Percentiles rank a stretch among this genome's conserved stretches.
Conservation (phyloP, 257 asterid species). For the Capsicum chinense region DNA sequence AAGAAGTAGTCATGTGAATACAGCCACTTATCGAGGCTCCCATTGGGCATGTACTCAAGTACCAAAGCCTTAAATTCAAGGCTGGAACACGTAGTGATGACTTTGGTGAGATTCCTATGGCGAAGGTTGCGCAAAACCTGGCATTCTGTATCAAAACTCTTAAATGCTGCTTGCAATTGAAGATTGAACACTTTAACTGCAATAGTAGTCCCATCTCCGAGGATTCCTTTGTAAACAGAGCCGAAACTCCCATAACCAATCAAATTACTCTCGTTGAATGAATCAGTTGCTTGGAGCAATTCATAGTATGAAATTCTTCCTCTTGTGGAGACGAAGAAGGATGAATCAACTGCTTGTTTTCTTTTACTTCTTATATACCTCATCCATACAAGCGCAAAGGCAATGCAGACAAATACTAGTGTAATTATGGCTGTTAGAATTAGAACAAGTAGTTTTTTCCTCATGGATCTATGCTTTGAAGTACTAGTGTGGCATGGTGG, state of each 20-base stretch:
- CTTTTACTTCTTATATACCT: not conserved
- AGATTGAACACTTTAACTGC: conserved; percentile 26
- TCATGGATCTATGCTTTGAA: not conserved
- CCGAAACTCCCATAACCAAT: not conserved
- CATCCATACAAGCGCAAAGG: not conserved
- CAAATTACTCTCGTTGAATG: not conserved
- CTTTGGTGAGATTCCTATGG: conserved; percentile 23
- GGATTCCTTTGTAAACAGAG: conserved; percentile 6
- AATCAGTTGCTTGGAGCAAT: conserved; percentile 12
- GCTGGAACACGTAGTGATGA: not conserved
- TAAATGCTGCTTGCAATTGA: not conserved
- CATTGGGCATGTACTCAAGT: too few relatives aligned
- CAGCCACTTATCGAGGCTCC: too few relatives aligned
- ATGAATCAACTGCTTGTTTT: not conserved
- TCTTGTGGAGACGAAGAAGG: not conserved
- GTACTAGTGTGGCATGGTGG: not conserved
- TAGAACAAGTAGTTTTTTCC: not conserved
- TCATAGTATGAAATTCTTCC: conserved; percentile 28
- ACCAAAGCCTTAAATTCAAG: too few relatives aligned
- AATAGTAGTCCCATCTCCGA: not conserved
- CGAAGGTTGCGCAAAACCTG: conserved; percentile 24
- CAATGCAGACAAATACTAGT: not conserved
- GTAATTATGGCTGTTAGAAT: not conserved
- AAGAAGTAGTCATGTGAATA: too few relatives aligned
- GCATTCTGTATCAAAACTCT: conserved; percentile 21